phyloP scores from a whole-genome alignment of 805 yeast species.

The Candida nanaspora region DNA sequence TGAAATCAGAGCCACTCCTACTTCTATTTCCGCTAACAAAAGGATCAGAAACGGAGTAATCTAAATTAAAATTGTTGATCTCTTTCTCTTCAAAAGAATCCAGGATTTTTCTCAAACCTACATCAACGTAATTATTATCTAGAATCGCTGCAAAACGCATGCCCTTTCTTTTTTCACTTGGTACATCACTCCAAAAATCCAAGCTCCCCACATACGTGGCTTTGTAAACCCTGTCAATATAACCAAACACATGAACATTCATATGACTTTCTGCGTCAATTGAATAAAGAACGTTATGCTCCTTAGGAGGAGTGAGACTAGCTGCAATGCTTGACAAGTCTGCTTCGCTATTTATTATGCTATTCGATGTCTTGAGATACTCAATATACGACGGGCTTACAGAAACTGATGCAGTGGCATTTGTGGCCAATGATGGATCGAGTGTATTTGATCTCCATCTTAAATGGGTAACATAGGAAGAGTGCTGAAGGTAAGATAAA shows the following conservation, averaged over 20 bases:
- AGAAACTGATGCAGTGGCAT: conserved; percentile 5
- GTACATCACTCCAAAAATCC: conserved; percentile 20
- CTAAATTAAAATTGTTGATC: neutral
- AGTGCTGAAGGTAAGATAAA: conserved; percentile 61
- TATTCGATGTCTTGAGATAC: conserved; percentile 21
- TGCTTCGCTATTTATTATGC: conserved; percentile 10
- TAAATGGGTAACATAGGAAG: conserved; percentile 44
- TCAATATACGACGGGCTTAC: conserved; percentile 6
- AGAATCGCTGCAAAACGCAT: conserved; percentile 24
- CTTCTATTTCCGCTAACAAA: no score
- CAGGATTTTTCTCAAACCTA: conserved; percentile 17
- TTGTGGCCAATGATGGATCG: conserved; percentile 1
- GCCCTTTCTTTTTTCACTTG: conserved; percentile 4
- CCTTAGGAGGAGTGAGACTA: conserved; percentile 14
- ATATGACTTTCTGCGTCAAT: conserved; percentile 51
- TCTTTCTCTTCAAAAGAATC: conserved; percentile 10
- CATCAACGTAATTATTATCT: conserved; percentile 30
- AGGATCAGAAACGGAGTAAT: neutral
- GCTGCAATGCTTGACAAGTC: neutral
- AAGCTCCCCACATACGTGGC: conserved; percentile 51
- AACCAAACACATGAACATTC: conserved; percentile 65
- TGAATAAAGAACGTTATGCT: conserved; percentile 55
- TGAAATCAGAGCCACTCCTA: conserved; percentile 10
- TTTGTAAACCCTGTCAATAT: conserved; percentile 47
- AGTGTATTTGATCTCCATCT: conserved; percentile 42